phyloP scores from a whole-genome alignment of 306 rosid genomes.

The Betula pendula region DNA sequence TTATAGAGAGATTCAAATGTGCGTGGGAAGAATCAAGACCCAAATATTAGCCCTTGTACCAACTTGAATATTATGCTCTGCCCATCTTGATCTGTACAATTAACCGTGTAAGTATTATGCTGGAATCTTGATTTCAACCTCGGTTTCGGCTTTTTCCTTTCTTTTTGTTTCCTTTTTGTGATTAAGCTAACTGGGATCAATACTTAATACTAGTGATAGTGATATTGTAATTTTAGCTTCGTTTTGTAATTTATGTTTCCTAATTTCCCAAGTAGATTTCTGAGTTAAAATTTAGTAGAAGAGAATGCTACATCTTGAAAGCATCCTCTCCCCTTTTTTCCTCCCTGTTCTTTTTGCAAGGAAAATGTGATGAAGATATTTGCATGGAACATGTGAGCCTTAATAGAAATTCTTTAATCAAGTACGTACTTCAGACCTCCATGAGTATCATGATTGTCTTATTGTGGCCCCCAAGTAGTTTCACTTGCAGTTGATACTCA shows the following conservation, averaged over 20 bases:
- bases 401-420: not conserved
- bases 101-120: conserved; percentile 37
- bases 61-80: conserved; percentile 44
- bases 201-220: not conserved
- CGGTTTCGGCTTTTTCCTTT: conserved; percentile 4
- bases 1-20: conserved; percentile 89
- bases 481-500: no score
- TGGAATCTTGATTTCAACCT: conserved; percentile 5
- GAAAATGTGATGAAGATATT: not conserved
- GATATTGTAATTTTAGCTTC: conserved; percentile 25
- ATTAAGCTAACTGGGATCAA: conserved; percentile 13
- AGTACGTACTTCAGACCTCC: not conserved
- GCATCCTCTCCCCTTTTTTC: not conserved
- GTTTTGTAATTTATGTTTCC: not conserved
- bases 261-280: conserved; percentile 11
- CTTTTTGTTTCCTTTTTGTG: not conserved
- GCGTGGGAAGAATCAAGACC: conserved; percentile 91
- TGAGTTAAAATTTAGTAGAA: not conserved
- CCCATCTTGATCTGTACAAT: not conserved
- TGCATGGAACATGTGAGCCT: not conserved
- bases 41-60: conserved; percentile 89
- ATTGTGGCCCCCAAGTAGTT: no score
- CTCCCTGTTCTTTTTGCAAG: not conserved
- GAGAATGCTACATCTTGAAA: not conserved
- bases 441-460: not conserved